Conservation (phyloP, 352 stramenopile genomes). For the Phytophthora boehmeriae region DNA sequence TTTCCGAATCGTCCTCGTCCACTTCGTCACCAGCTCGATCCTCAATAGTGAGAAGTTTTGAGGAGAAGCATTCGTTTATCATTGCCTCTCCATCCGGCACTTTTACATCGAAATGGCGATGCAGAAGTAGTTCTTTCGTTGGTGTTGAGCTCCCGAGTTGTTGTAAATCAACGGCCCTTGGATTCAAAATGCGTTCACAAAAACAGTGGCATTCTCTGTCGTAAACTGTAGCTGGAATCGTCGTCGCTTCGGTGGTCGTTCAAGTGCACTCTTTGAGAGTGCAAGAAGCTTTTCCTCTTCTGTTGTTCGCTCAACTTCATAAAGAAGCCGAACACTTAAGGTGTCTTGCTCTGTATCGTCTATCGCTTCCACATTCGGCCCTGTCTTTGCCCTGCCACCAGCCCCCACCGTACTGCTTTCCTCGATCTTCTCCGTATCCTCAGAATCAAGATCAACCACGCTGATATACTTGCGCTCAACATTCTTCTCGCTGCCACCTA, state of each 20-base stretch:
- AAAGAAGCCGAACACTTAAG: constrained; percentile 31
- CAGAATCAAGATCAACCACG: constrained; percentile 54
- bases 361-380: constrained; percentile 17
- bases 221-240: constrained; percentile 55
- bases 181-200: constrained; percentile 35
- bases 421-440: constrained; percentile 33
- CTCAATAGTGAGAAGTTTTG: constrained; percentile 40
- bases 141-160: not conserved
- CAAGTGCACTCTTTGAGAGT: constrained; percentile 19
- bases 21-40: constrained; percentile 47
- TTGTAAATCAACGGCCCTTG: not conserved
- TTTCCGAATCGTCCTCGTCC: constrained; percentile 54
- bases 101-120: constrained; percentile 67
- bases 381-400: constrained; percentile 15
- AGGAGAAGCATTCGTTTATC: constrained; percentile 48
- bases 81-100: constrained; percentile 33
- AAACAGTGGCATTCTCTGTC: constrained; percentile 45
- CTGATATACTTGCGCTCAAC: constrained; percentile 85
- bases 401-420: constrained; percentile 5
- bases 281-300: constrained; percentile 30
- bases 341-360: constrained; percentile 13
- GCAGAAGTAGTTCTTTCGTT: constrained; percentile 51
- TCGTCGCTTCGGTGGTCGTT: constrained; percentile 15
- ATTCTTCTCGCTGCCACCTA: constrained; percentile 78
- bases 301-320: constrained; percentile 23